phyloP scores from a whole-genome alignment of 176 grass and related monocot species.

The Chrysopogon serrulatus region DNA sequence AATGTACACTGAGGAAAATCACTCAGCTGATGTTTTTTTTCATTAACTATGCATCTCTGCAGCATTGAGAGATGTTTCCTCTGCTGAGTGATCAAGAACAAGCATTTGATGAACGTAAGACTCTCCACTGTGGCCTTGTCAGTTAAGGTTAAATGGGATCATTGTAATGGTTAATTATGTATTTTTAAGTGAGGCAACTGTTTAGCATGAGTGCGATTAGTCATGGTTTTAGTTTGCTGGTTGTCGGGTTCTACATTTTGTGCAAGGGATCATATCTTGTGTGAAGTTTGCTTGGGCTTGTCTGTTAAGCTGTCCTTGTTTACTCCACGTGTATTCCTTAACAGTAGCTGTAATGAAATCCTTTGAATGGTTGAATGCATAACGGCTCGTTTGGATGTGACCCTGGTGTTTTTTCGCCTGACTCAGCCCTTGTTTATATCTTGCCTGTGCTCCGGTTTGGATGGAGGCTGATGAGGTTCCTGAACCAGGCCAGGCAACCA shows the following conservation, averaged over 20 bases:
- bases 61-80: not conserved
- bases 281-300: not conserved
- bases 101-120: not conserved
- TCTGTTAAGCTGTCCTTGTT: not conserved
- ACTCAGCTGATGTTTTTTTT: not conserved
- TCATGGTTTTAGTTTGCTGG: not conserved
- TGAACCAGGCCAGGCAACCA: no score
- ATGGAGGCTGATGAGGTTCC: no score
- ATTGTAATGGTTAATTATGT: not conserved
- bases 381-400: no score
- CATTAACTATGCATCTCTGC: not conserved
- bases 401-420: no score
- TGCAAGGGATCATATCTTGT: not conserved
- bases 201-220: not conserved
- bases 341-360: not conserved
- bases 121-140: not conserved
- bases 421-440: no score
- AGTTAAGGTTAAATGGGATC: not conserved
- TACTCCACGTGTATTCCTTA: not conserved
- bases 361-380: not conserved
- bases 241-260: not conserved
- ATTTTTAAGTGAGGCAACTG: not conserved
- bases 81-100: not conserved
- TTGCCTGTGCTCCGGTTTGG: no score
- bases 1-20: not conserved